Conservation (phyloP, 352 stramenopile species). For the Plasmopara halstedii region DNA sequence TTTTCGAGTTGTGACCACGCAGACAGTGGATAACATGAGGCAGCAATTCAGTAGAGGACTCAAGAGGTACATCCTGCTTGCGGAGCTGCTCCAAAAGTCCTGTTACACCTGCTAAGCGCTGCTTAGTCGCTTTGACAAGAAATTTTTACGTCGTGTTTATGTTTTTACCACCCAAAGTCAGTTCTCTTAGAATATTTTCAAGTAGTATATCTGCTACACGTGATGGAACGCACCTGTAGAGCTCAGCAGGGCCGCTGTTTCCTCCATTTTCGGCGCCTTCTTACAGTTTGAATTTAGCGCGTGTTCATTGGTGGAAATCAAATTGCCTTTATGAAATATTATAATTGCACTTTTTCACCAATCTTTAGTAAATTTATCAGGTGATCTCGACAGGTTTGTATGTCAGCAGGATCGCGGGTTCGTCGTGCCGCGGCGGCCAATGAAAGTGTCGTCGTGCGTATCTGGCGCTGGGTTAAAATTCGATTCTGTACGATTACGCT, state of each 20-base stretch:
- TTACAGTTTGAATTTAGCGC: slow-evolving; percentile 15
- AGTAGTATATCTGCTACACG: background rate
- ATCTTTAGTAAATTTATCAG: too few relatives aligned
- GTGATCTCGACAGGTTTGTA: too few relatives aligned
- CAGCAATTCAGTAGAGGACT: slow-evolving; percentile 39
- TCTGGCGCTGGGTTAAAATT: slow-evolving; percentile 70
- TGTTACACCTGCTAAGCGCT: slow-evolving; percentile 60
- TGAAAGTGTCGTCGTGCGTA: slow-evolving; percentile 38
- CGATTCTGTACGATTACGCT: slow-evolving; percentile 29
- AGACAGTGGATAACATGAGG: slow-evolving; percentile 60
- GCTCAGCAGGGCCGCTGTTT: slow-evolving; percentile 47
- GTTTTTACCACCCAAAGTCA: background rate
- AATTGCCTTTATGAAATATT: background rate
- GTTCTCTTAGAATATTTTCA: too few relatives aligned
- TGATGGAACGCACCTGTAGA: slow-evolving; percentile 31
- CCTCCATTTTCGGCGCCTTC: slow-evolving; percentile 31
- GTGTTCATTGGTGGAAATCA: slow-evolving; percentile 1
- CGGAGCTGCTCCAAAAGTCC: slow-evolving; percentile 42
- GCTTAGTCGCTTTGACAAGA: slow-evolving; percentile 59
- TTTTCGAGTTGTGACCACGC: slow-evolving; percentile 80
- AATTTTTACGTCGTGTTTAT: background rate
- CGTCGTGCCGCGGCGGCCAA: slow-evolving; percentile 50
- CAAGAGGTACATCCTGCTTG: slow-evolving; percentile 13
- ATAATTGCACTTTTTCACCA: too few relatives aligned
- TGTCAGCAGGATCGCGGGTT: slow-evolving; percentile 49